Conservation (phyloP, 352 stramenopile genomes). For the Heterotrichella gracilis region DNA sequence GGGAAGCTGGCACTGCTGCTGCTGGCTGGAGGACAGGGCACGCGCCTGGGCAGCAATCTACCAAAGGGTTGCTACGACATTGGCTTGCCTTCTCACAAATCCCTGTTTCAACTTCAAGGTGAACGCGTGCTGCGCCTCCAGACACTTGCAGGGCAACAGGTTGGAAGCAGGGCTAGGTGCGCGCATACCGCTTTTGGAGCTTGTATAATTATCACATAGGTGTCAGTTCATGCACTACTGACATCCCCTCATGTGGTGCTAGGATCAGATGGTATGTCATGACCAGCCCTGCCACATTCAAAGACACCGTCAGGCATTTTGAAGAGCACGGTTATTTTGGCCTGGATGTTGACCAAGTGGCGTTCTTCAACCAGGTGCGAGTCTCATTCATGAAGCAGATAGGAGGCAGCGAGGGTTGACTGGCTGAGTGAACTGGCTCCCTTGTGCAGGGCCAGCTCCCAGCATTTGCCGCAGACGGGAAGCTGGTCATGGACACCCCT, state of each 20-base stretch:
- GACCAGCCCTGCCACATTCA: slow-evolving; percentile 78
- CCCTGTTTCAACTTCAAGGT: slow-evolving; percentile 61
- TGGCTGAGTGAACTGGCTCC: not conserved
- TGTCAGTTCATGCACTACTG: too few species aligned
- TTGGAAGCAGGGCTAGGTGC: too few species aligned
- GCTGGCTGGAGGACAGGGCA: slow-evolving; percentile 67
- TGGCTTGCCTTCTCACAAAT: slow-evolving; percentile 48
- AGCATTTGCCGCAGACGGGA: slow-evolving; percentile 58
- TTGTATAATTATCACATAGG: too few species aligned
- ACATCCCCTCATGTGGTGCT: slow-evolving; percentile 11
- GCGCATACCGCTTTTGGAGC: too few species aligned
- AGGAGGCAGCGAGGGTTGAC: not conserved
- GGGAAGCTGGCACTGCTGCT: slow-evolving; percentile 63
- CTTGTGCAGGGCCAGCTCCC: slow-evolving; percentile 62
- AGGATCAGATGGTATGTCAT: slow-evolving; percentile 63
- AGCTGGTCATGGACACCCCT: slow-evolving; percentile 62
- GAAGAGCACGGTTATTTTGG: slow-evolving; percentile 50
- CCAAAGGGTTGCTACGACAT: slow-evolving; percentile 75
- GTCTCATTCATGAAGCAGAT: not conserved
- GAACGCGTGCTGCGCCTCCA: slow-evolving; percentile 48
- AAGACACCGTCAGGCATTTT: slow-evolving; percentile 56
- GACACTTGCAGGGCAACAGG: too few species aligned
- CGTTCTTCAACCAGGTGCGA: slow-evolving; percentile 57
- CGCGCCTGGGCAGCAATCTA: slow-evolving; percentile 61
- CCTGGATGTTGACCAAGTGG: slow-evolving; percentile 39